Conservation (phyloP, 2,329 filamentous ascomycete genomes). For the Huntiella bhutanensis region DNA sequence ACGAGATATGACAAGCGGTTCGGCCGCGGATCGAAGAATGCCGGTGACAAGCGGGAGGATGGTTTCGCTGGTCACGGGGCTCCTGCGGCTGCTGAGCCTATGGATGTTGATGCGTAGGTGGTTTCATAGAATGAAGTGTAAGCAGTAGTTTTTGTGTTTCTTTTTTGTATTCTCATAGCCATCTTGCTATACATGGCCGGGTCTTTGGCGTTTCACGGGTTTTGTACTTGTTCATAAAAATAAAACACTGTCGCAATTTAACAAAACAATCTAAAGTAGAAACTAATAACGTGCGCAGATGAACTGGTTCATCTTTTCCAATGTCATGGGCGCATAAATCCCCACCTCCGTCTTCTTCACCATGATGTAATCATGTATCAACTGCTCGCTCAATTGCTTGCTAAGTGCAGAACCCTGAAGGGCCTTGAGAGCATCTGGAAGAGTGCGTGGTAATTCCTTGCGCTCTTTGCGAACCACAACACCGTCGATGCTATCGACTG, state of each 20-base stretch:
- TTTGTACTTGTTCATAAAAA: not conserved
- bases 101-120: conserved; percentile 19
- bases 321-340: conserved; percentile 29
- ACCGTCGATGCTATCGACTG: conserved; percentile 27
- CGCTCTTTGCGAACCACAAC: conserved; percentile 21
- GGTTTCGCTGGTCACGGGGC: conserved; percentile 15
- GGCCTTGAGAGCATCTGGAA: conserved; percentile 34
- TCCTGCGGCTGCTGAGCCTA: conserved; percentile 22
- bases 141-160: not conserved
- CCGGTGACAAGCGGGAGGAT: conserved; percentile 3
- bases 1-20: conserved; percentile 86
- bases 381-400: conserved; percentile 25
- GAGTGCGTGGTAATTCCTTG: conserved; percentile 27
- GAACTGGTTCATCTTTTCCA: conserved; percentile 33
- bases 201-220: no score
- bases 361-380: conserved; percentile 36
- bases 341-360: conserved; percentile 41
- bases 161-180: no score
- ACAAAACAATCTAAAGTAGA: not conserved
- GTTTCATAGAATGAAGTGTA: not conserved
- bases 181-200: no score
- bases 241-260: not conserved
- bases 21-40: conserved; percentile 45
- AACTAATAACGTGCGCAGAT: conserved; percentile 45
- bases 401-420: conserved; percentile 30